Base-by-base conservation (phyloP, 83 land plant genomes). In the Larix sibirica region DNA sequence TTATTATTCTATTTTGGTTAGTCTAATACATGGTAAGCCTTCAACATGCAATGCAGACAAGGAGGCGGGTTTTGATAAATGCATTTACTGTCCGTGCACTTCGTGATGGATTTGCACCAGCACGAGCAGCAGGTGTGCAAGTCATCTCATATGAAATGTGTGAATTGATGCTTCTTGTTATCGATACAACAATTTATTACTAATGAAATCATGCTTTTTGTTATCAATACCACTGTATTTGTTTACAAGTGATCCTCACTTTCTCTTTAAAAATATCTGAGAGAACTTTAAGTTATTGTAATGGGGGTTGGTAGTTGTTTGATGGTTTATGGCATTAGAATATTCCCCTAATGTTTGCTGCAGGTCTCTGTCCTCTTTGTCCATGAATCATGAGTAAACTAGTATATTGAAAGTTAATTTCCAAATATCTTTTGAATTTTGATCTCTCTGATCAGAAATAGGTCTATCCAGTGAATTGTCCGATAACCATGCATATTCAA, bases 61-160 rank as follows among this genome's bases (percentile, higher is more conserved):
- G 99, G 85, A 98, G 96, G 87, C 91, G 99, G 82, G 99, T 98
- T 23, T 86, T 98, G 85, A 98, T 98, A 62, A 98, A 98, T 91
- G 99, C 99, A 67, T 98, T 98, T 77, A 98, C 99, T 36, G 98
- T 90, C 31, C 96, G 99, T 77, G 99, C 99, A 62, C 86, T 98
- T 79, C 92, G 99, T 67, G 99, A 98, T 88, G 94, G 84, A 8
- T 98, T 98, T 83, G 81, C 99, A 66, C 99, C 98, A 75, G 99
- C 99, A 66, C 88, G 99, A 84, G 95, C 94, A 75, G 99, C 99
- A 83, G 99, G 99, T 92, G 63, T 23, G 66, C 47, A 18, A 84
- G 13, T 14, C n/a, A n/a, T 44, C 10, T 83, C 81, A n/a, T 21
- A 24, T 69, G 16, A 77, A 77, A n/a, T 28, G 74, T 42, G 38